A percentile compares a stretch with the other conserved stretches of the same genome.
Evolutionary conservation across 2,329 filamentous ascomycete genomes (phyloP).

Genomic region (Pestalotiopsis sp.): DNA sequence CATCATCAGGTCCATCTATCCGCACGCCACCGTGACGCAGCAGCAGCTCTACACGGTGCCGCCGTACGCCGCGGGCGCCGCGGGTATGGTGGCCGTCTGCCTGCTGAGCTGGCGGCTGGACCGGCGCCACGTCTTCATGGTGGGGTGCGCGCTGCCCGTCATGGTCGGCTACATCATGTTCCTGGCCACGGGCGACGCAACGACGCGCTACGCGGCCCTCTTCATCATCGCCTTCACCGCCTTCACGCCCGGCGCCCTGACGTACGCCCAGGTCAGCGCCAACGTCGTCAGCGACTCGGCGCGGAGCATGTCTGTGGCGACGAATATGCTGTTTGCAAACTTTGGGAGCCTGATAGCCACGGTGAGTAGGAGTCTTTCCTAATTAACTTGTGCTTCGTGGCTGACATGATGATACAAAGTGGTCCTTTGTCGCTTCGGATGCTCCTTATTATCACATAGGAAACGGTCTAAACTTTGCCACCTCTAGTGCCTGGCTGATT

Average conservation of each 20-base stretch:
- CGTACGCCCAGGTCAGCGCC: constrained; percentile 64
- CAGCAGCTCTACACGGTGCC: constrained; percentile 74
- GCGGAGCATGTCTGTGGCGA: constrained; percentile 63
- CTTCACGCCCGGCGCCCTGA: constrained; percentile 63
- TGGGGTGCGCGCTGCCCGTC: constrained; percentile 56
- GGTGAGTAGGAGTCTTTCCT: background rate
- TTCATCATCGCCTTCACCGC: constrained; percentile 65
- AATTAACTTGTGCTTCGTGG: background rate
- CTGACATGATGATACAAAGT: constrained; percentile 28
- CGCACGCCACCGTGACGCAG: constrained; percentile 54
- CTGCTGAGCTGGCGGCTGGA: constrained; percentile 61
- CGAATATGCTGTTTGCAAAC: constrained; percentile 62
- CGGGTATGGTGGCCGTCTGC: constrained; percentile 66
- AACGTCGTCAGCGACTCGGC: constrained; percentile 70
- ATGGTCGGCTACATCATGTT: constrained; percentile 70
- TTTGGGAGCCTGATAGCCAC: constrained; percentile 69
- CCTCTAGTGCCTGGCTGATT: constrained; percentile 55
- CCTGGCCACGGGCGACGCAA: constrained; percentile 48
- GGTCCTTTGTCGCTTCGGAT: constrained; percentile 68
- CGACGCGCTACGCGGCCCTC: constrained; percentile 63
- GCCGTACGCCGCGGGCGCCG: constrained; percentile 69
- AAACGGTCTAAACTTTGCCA: constrained; percentile 70
- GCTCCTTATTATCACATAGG: constrained; percentile 70
- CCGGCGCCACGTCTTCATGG: constrained; percentile 57
- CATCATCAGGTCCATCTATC: constrained; percentile 72